Evolutionary conservation across 202 grass and related monocot genomes (phyloP).

Genomic region (Setaria viridis): DNA sequence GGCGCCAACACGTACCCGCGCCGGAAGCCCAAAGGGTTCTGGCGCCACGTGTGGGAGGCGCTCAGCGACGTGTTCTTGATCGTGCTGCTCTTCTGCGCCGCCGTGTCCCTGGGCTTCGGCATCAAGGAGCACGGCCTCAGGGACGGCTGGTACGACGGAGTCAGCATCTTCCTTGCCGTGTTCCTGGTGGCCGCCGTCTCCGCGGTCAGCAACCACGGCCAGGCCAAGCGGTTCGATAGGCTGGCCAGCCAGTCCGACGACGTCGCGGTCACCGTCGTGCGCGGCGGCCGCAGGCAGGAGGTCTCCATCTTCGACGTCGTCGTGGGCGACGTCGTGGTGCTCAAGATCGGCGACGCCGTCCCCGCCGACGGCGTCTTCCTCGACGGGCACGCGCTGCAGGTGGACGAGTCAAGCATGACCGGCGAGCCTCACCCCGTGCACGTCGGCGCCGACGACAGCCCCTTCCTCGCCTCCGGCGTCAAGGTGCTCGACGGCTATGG

Average conservation of each 20-base stretch:
- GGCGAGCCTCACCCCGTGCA: slow-evolving; percentile 73
- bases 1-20: slow-evolving; percentile 71
- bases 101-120: slow-evolving; percentile 77
- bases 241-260: slow-evolving; percentile 57
- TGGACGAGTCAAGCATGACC: slow-evolving; percentile 91
- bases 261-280: slow-evolving; percentile 56
- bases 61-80: slow-evolving; percentile 75
- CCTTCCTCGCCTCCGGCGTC: slow-evolving; percentile 71
- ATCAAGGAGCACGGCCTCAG: slow-evolving; percentile 86
- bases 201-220: slow-evolving; percentile 76
- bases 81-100: slow-evolving; percentile 67
- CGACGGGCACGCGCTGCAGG: slow-evolving; percentile 62
- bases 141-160: slow-evolving; percentile 89
- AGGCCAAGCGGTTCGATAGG: slow-evolving; percentile 64
- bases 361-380: slow-evolving; percentile 79
- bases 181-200: slow-evolving; percentile 70
- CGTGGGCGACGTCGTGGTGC: slow-evolving; percentile 66
- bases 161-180: slow-evolving; percentile 85
- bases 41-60: slow-evolving; percentile 59
- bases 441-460: slow-evolving; percentile 42
- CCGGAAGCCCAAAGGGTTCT: slow-evolving; percentile 62
- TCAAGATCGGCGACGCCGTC: slow-evolving; percentile 80
- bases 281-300: slow-evolving; percentile 49
- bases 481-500: slow-evolving; percentile 81
- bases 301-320: slow-evolving; percentile 68